Percentiles rank a stretch among this genome's conserved stretches.
Conservation (phyloP, 2,329 filamentous ascomycete species). For the Colletotrichum acutatum region DNA sequence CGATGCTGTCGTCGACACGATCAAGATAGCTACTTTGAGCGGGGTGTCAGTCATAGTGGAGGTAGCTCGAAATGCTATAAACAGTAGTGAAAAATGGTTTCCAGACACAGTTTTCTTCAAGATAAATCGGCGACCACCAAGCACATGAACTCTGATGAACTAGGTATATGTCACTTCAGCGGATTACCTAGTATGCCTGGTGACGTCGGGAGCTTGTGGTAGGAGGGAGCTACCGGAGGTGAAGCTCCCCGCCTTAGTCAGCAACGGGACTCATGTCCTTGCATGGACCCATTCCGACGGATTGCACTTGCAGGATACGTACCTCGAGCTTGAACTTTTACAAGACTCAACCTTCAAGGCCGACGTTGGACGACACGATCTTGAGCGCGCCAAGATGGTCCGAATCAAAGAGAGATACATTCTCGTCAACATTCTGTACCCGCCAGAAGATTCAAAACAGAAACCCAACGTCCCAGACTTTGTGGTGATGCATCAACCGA, state of each 20-base stretch:
- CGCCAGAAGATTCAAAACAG: slow-evolving; percentile 59
- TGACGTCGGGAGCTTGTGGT: slow-evolving; percentile 29
- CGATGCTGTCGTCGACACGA: slow-evolving; percentile 91
- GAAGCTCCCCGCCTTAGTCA: slow-evolving; percentile 33
- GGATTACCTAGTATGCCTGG: not conserved
- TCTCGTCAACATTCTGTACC: slow-evolving; percentile 93
- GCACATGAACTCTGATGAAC: not conserved
- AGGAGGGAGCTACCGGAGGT: not conserved
- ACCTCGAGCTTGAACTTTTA: slow-evolving; percentile 27
- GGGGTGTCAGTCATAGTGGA: slow-evolving; percentile 50
- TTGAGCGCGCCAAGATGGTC: slow-evolving; percentile 72
- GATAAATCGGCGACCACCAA: not conserved
- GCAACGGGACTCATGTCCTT: not conserved
- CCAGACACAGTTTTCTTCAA: not conserved
- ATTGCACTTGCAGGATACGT: not conserved
- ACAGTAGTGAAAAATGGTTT: too few relatives aligned
- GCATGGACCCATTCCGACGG: not conserved
- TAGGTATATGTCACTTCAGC: not conserved
- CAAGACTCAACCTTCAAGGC: not conserved
- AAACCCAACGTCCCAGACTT: slow-evolving; percentile 63
- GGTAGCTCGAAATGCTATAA: not conserved
- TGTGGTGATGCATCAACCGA: slow-evolving; percentile 83
- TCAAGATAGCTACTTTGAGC: slow-evolving; percentile 81
- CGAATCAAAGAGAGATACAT: slow-evolving; percentile 96
- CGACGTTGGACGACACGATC: not conserved